phyloP scores from a whole-genome alignment of 257 asterid genomes.

The Ligustrum vulgare region DNA sequence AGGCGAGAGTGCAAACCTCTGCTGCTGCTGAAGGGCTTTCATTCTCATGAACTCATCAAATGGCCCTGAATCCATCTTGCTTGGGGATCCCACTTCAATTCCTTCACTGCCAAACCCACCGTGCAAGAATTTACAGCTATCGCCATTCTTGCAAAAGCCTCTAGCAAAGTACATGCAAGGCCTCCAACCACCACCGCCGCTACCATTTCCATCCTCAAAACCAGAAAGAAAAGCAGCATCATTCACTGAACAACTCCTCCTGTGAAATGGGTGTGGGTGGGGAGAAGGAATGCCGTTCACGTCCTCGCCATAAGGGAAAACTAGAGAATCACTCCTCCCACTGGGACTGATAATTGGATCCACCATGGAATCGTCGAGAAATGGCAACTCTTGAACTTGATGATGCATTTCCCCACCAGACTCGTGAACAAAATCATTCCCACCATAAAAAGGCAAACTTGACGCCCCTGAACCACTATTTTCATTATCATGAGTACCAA shows the following conservation, averaged over 20 bases:
- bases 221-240: constrained; percentile 66
- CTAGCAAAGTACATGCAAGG: constrained; percentile 80
- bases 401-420: constrained; percentile 29
- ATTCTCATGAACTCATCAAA: constrained; percentile 73
- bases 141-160: constrained; percentile 80
- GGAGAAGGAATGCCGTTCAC: constrained; percentile 34
- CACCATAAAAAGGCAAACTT: constrained; percentile 43
- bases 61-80: constrained; percentile 36
- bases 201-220: constrained; percentile 48
- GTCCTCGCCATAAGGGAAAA: constrained; percentile 61
- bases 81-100: constrained; percentile 55
- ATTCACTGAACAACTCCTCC: constrained; percentile 82
- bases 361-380: constrained; percentile 63
- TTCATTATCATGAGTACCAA: neutral
- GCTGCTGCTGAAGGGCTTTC: constrained; percentile 71
- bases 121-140: constrained; percentile 65
- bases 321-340: constrained; percentile 77
- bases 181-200: constrained; percentile 58
- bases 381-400: constrained; percentile 48
- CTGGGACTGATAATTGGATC: constrained; percentile 78
- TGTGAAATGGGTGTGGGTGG: constrained; percentile 48
- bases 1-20: constrained; percentile 68
- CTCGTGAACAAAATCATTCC: constrained; percentile 34
- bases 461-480: constrained; percentile 42
- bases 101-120: constrained; percentile 32